A percentile compares a stretch with the other conserved stretches of the same genome.
These are phyloP conservation scores for Cyphellophora europaea DNA, from an alignment of 2,329 filamentous ascomycete species.

Conservation along the genomic window DNA sequence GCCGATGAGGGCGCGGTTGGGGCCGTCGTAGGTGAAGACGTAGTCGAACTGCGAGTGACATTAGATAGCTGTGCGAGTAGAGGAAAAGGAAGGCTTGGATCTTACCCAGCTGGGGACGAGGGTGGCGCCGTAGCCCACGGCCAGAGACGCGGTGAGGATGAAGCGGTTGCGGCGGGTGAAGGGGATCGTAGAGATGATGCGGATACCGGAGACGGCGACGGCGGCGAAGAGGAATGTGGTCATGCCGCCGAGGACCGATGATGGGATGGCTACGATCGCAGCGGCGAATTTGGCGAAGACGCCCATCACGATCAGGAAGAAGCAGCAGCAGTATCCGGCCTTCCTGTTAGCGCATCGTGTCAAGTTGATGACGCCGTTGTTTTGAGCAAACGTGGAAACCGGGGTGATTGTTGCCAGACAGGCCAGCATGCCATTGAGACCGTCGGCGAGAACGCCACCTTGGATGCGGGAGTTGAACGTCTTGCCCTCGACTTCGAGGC, in stretches of 20 bases:
- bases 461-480: constrained; percentile 61
- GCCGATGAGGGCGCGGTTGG: constrained; percentile 61
- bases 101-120: constrained; percentile 35
- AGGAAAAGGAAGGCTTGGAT: constrained; percentile 21
- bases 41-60: constrained; percentile 19
- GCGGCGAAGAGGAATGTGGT: constrained; percentile 59
- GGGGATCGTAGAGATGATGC: constrained; percentile 53
- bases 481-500: constrained; percentile 53
- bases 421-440: constrained; percentile 54
- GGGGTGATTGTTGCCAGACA: constrained; percentile 59
- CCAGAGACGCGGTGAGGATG: constrained; percentile 53
- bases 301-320: constrained; percentile 60
- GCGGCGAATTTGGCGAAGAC: constrained; percentile 63
- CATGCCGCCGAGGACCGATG: constrained; percentile 36
- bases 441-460: constrained; percentile 58
- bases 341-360: constrained; percentile 60
- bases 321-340: constrained; percentile 57
- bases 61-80: background rate
- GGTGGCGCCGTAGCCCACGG: constrained; percentile 48
- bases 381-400: constrained; percentile 60
- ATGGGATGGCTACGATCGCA: constrained; percentile 56
- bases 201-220: constrained; percentile 56
- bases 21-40: constrained; percentile 35
- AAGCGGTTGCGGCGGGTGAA: constrained; percentile 60
- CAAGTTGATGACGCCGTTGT: constrained; percentile 60